These are phyloP conservation scores for Pestalotiopsis sp. DNA, from an alignment of 2,329 filamentous ascomycete species.

Conservation along the genomic window DNA sequence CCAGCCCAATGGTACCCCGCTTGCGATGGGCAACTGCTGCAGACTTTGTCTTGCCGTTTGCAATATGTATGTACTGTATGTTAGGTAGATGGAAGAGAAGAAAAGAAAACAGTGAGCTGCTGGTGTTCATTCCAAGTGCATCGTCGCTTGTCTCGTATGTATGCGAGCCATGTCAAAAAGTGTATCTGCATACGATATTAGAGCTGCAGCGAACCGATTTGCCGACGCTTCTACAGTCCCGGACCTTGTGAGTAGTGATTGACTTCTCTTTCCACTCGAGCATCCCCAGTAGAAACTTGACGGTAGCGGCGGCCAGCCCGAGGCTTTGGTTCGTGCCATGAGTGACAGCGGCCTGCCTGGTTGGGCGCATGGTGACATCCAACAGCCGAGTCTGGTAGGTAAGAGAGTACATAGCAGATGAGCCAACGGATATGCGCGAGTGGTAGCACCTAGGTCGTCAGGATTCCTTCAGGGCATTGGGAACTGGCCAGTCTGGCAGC, in stretches of 20 bases:
- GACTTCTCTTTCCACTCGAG: background rate
- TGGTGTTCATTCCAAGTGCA: background rate
- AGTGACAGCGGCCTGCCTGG: background rate
- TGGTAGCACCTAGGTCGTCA: background rate
- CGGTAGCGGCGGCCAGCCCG: background rate
- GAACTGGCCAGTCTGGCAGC: background rate
- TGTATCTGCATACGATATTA: background rate
- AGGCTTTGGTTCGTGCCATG: background rate
- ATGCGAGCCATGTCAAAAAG: background rate
- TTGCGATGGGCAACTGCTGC: background rate
- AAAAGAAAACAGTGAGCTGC: background rate
- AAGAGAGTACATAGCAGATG: background rate
- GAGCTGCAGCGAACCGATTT: background rate
- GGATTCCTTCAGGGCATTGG: background rate
- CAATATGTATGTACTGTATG: background rate
- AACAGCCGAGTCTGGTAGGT: background rate
- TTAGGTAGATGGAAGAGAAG: background rate
- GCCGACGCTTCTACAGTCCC: background rate
- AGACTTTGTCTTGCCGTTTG: background rate
- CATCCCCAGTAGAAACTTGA: background rate
- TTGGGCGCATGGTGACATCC: background rate
- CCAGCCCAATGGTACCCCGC: background rate
- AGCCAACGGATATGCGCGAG: background rate
- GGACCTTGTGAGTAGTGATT: background rate
- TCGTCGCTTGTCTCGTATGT: background rate